phyloP scores from a whole-genome alignment of 1,139 yeast species.

The Diutina catenulata region DNA sequence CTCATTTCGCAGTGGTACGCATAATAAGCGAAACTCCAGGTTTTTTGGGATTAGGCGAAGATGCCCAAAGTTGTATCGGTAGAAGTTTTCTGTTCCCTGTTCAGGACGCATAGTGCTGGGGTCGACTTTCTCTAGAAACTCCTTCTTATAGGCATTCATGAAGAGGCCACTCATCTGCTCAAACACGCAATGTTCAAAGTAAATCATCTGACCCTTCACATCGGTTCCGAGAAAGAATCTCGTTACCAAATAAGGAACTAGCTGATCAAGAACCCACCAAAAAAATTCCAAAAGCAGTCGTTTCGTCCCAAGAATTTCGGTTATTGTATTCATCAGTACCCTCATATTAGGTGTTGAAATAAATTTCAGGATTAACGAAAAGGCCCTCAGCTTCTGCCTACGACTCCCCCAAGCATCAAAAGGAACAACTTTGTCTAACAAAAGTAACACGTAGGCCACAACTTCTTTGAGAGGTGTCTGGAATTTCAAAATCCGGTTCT shows the following conservation, averaged over 20 bases:
- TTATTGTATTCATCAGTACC: too few relatives aligned
- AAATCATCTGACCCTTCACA: background rate
- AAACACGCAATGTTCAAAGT: background rate
- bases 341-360: background rate
- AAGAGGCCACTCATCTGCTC: background rate
- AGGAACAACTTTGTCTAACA: background rate
- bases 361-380: background rate
- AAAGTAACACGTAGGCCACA: background rate
- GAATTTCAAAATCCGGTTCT: background rate
- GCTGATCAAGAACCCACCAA: background rate
- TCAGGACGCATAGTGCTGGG: background rate
- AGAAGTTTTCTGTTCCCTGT: too few relatives aligned
- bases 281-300: too few relatives aligned
- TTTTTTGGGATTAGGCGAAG: background rate
- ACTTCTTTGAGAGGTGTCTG: background rate
- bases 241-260: background rate
- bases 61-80: background rate
- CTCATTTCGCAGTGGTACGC: background rate
- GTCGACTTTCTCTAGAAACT: background rate
- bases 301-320: too few relatives aligned
- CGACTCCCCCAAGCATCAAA: background rate
- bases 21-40: constrained; percentile 2
- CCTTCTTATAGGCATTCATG: background rate
- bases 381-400: background rate
- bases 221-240: background rate